These are phyloP conservation scores for Grosmannia clavigera DNA, from an alignment of 2,329 filamentous ascomycete genomes.

Conservation along the genomic window DNA sequence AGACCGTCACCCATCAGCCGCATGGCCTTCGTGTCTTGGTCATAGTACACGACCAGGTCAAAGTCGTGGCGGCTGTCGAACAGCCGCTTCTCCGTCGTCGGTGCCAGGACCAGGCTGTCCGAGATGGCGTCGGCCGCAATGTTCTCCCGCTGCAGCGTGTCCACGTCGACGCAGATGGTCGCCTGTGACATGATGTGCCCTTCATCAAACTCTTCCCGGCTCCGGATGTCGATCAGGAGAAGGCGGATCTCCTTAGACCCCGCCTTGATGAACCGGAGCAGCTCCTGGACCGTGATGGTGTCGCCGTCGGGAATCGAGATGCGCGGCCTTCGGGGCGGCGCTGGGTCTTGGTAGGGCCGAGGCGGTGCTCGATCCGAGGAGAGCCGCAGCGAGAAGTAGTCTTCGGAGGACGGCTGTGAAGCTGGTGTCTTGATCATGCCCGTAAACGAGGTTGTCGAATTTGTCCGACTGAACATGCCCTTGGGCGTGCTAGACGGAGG, in stretches of 20 bases:
- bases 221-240: slow-evolving; percentile 75
- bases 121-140: slow-evolving; percentile 49
- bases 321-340: slow-evolving; percentile 22
- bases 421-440: slow-evolving; percentile 11
- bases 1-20: slow-evolving; percentile 16
- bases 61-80: slow-evolving; percentile 65
- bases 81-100: slow-evolving; percentile 59
- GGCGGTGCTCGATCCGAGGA: neutral
- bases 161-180: slow-evolving; percentile 82
- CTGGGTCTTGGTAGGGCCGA: slow-evolving; percentile 5
- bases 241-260: slow-evolving; percentile 44
- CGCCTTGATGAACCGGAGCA: slow-evolving; percentile 57
- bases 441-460: slow-evolving; percentile 32
- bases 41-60: slow-evolving; percentile 84
- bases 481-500: slow-evolving; percentile 53
- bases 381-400: slow-evolving; percentile 23
- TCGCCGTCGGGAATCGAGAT: slow-evolving; percentile 41
- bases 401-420: slow-evolving; percentile 12
- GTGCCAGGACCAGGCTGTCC: slow-evolving; percentile 59
- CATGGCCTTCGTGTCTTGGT: slow-evolving; percentile 53
- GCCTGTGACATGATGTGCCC: slow-evolving; percentile 78
- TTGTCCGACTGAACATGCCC: slow-evolving; percentile 48
- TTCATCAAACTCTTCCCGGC: slow-evolving; percentile 67
- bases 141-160: slow-evolving; percentile 55
- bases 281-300: slow-evolving; percentile 53